Conservation (phyloP, 805 yeast species). For the Candida khao-thaluensis region DNA sequence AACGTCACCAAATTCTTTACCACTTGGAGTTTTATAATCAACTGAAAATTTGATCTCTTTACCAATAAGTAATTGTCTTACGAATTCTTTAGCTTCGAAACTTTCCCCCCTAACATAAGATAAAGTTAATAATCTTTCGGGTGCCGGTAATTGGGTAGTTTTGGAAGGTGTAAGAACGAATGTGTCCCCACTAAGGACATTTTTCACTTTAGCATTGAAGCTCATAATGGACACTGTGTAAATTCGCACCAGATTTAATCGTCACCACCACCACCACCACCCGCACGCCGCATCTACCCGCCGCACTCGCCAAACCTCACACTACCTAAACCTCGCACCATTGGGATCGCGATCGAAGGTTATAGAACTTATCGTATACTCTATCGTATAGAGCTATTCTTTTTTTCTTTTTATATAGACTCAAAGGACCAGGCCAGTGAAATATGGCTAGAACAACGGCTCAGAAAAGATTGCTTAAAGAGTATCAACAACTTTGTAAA, state of each 20-base stretch:
- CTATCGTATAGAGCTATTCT: too few relatives aligned
- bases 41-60: conserved; percentile 61
- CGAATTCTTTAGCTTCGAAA: conserved; percentile 58
- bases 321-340: too few relatives aligned
- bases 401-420: too few relatives aligned
- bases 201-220: conserved; percentile 58
- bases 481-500: conserved; percentile 77
- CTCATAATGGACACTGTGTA: conserved; percentile 1
- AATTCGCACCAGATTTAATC: too few relatives aligned
- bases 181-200: conserved; percentile 71
- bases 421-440: too few relatives aligned
- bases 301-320: too few relatives aligned
- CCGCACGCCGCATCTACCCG: too few relatives aligned
- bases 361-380: too few relatives aligned
- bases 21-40: conserved; percentile 50
- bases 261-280: too few relatives aligned
- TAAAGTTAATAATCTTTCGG: conserved; percentile 62
- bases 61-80: conserved; percentile 63
- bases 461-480: conserved; percentile 81
- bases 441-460: conserved; percentile 56
- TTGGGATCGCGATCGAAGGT: too few relatives aligned
- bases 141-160: conserved; percentile 40
- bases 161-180: conserved; percentile 55
- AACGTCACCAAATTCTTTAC: conserved; percentile 71
- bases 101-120: conserved; percentile 62